A percentile compares a stretch with the other conserved stretches of the same genome.
phyloP scores from a whole-genome alignment of 192 early-diverging fungal species.

The Gaertneriomyces sp. region DNA sequence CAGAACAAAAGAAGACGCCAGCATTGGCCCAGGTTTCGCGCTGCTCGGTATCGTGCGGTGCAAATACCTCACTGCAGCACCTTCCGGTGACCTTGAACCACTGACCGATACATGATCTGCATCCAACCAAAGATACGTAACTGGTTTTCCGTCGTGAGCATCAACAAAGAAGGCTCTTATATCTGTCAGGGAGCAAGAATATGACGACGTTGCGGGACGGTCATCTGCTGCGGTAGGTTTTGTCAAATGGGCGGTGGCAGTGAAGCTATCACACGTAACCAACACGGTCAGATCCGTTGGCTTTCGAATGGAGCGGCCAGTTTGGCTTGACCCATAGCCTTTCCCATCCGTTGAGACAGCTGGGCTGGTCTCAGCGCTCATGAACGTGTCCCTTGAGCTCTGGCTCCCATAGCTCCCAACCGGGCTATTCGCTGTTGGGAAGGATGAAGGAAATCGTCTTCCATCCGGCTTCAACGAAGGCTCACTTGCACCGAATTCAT shows the following conservation, averaged over 20 bases:
- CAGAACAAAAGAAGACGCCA: slow-evolving; percentile 53
- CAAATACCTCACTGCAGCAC: background rate
- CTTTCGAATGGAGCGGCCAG: too few species aligned
- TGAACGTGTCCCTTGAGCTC: too few species aligned
- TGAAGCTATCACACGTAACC: too few species aligned
- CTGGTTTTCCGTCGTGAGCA: slow-evolving; percentile 17
- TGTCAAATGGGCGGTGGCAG: too few species aligned
- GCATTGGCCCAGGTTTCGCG: slow-evolving; percentile 38
- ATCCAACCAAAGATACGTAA: slow-evolving; percentile 27
- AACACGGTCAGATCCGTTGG: too few species aligned
- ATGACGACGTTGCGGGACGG: background rate
- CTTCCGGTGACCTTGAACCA: background rate
- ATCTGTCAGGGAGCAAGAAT: slow-evolving; percentile 3
- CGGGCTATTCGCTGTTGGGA: background rate
- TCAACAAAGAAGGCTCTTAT: slow-evolving; percentile 19
- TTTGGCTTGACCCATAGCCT: too few species aligned
- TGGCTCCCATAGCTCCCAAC: too few species aligned
- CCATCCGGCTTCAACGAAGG: background rate
- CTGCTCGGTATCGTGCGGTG: slow-evolving; percentile 16
- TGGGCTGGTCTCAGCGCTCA: too few species aligned
- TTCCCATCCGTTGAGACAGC: too few species aligned
- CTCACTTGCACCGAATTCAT: slow-evolving; percentile 1
- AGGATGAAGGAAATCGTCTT: background rate
- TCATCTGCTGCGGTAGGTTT: background rate
- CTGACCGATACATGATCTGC: slow-evolving; percentile 16